Conservation (phyloP, 1,284 basidiomycete species). For the Ceratorhiza oryzae-sativae region DNA sequence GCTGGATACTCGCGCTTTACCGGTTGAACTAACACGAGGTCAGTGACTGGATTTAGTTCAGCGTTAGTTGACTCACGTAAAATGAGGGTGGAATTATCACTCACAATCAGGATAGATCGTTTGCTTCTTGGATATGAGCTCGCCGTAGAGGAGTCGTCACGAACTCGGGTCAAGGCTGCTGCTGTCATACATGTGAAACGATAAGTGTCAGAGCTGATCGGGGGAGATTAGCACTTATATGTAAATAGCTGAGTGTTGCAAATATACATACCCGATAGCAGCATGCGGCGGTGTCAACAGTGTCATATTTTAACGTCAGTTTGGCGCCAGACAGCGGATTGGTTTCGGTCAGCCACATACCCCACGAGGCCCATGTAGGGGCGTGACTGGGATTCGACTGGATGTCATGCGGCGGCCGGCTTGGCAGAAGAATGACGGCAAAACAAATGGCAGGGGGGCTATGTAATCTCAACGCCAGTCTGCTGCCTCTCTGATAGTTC, state of each 20-base stretch:
- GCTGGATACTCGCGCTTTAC: too few species aligned
- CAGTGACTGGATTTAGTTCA: too few species aligned
- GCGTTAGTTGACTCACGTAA: too few species aligned
- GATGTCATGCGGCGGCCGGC: background rate
- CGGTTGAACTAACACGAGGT: too few species aligned
- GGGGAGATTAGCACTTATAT: background rate
- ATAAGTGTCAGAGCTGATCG: background rate
- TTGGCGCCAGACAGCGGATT: background rate
- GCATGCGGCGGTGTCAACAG: conserved; percentile 1
- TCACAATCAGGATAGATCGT: too few species aligned
- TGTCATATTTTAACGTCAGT: background rate
- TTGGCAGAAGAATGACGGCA: background rate
- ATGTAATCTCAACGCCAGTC: background rate
- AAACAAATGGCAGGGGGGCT: background rate
- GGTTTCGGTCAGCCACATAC: background rate
- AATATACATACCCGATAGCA: background rate
- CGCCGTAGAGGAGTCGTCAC: too few species aligned
- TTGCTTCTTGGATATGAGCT: too few species aligned
- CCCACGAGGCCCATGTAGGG: background rate
- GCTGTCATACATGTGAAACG: background rate
- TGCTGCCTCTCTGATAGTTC: background rate
- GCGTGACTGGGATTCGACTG: background rate
- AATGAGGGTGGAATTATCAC: too few species aligned
- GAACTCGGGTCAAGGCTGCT: conserved; percentile 8
- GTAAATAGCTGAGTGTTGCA: background rate